Evolutionary conservation across 441 rosid genomes (phyloP), one percentile per base, ranked within the genome.

Genomic region (Jatropha multifida): DNA sequence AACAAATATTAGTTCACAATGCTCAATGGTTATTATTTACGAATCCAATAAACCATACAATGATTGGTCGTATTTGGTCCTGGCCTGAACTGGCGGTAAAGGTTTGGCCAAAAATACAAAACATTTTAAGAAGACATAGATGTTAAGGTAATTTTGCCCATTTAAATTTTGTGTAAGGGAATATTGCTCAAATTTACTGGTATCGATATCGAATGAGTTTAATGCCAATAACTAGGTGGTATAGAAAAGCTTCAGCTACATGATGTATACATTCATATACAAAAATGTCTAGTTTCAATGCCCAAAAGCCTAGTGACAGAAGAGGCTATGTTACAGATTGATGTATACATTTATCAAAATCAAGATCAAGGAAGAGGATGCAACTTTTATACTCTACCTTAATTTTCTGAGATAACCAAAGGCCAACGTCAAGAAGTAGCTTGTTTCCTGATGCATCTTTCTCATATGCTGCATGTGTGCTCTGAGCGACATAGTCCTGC

Each of bases 371-470:
- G 49, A 48, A 67, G 64, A 12, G 11, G 37, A 40, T 59, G 65
- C 9, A 15, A 68, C 27, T 5, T 17, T 74, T 4, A 40, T 54
- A 65, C 59, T 44, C 79, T 81, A 90, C 97, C 94, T 86, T 91
- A 64, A 92, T 91, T 63, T 85, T 78, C 76, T 86, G 84, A 18
- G 93, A 84, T 42, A 92, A 76, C 96, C 96, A 91, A 23, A 80
- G 76, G 54, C 96, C 94, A 65, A 88, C 79, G 70, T 92, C 97
- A 74, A 76, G 92, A 62, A 92, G 84, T 68, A 89, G 88, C 73
- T 74, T 91, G 84, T 92, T 92, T 59, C 96, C 96, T 20, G 94
- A 92, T 46, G 93, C 94, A 85, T 92, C 97, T 81, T 82, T 73
- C 62, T 85, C 86, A 68, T 77, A 83, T 72, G 56, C 69, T 59